Conservation (phyloP, 345 rosid species). For the Sonneratia caseolaris region DNA sequence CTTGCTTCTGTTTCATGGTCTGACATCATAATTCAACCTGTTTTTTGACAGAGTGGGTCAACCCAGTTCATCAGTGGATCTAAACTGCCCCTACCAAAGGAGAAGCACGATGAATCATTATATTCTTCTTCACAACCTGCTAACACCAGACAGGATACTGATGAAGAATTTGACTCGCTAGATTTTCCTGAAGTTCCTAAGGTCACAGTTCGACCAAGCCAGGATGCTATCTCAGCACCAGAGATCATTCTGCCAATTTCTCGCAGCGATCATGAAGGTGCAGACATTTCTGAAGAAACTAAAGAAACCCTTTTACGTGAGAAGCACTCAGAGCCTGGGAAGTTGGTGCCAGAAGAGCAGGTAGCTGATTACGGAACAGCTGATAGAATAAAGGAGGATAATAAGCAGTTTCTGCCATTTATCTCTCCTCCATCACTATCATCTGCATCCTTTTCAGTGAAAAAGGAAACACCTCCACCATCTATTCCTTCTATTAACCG, state of each 20-base stretch:
- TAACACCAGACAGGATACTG: slow-evolving; percentile 43
- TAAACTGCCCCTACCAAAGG: slow-evolving; percentile 56
- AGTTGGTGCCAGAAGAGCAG: slow-evolving; percentile 23
- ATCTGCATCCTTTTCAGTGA: slow-evolving; percentile 13
- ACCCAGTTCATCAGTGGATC: slow-evolving; percentile 63
- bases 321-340: slow-evolving; percentile 26
- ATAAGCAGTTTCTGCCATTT: slow-evolving; percentile 56
- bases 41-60: slow-evolving; percentile 54
- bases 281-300: slow-evolving; percentile 7
- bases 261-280: not conserved
- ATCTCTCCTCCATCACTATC: slow-evolving; percentile 37
- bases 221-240: slow-evolving; percentile 31
- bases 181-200: slow-evolving; percentile 80
- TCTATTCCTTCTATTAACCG: slow-evolving; percentile 11
- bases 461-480: slow-evolving; percentile 4
- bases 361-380: slow-evolving; percentile 22
- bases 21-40: not conserved
- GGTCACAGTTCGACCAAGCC: slow-evolving; percentile 30
- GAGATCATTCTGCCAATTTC: slow-evolving; percentile 17
- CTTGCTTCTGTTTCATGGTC: slow-evolving; percentile 14
- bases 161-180: slow-evolving; percentile 36
- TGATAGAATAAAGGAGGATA: slow-evolving; percentile 27
- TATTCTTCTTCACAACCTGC: slow-evolving; percentile 21
- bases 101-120: slow-evolving; percentile 49
- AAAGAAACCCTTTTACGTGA: slow-evolving; percentile 19